Evolutionary conservation across 495 filamentous ascomycete genomes (phyloP), one percentile per base, ranked within the genome.

Genomic region (Emericellopsis terricola): DNA sequence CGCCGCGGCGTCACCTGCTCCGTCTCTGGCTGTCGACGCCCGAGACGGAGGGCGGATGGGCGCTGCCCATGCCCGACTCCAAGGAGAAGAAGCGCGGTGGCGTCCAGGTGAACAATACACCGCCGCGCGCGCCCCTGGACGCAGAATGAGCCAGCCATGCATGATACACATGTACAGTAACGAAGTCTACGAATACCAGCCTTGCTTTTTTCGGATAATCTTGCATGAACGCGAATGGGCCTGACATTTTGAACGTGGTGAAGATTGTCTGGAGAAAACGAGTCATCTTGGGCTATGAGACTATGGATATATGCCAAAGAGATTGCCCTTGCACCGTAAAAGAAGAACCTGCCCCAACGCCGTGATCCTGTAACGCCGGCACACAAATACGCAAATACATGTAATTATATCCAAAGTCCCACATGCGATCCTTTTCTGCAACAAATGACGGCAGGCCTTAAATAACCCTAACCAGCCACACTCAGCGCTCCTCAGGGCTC

Each of bases 31-130:
- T 93, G 29, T 71, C 76, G 4, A 78, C 73, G 10, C 83, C 82
- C 0, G 81, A 87, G 57, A 51, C 51, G 18, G 84, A 91, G 50
- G 84, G 82, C 0, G 84, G 84, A 1, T 93, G 83, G 84, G 75
- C 68, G 34, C 52, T 87, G 51, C 81, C 81, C 8, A 87, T 83
- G 52, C 69, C 70, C 44, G 84, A 91, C 61, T 74, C 70, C 32
- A 58, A 69, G 38, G 72, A 85, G 62, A 78, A 78, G 66, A 92
- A 89, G 62, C 56, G 84, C 13, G 81, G 84, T 0, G 84, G 84
- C 0, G 75, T 92, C 32, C 84, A 91, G 53, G 83, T 93, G 9
- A 70, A 89, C 54, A 67, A 91, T 26, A 26, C 23, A 11, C 23
- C 23, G 23, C 23, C 23, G 23, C 6, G 23, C 6, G 23, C 23